A percentile compares a stretch with the other conserved stretches of the same genome.
These are phyloP conservation scores for Solioccasus polychromus DNA, from an alignment of 768 basidiomycete species.

Conservation along the genomic window DNA sequence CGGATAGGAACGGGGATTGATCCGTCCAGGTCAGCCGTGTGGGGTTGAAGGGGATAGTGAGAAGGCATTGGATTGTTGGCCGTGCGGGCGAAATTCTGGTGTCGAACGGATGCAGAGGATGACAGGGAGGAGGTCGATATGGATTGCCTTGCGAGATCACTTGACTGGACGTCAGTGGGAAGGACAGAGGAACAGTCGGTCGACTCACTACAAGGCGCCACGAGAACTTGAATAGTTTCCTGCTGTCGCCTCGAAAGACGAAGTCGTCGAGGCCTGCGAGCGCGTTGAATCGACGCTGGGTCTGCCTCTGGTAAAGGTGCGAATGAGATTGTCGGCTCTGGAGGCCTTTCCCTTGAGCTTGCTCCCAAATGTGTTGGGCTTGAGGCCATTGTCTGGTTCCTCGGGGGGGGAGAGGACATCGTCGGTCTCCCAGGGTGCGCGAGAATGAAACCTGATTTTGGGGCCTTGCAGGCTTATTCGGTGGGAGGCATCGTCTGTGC, in stretches of 20 bases:
- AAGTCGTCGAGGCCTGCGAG: conserved; percentile 49
- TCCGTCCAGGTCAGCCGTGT: conserved; percentile 11
- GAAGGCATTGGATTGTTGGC: conserved; percentile 7
- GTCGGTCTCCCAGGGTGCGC: conserved; percentile 77
- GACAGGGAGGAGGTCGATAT: conserved; percentile 54
- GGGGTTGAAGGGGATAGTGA: conserved; percentile 6
- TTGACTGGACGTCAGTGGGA: conserved; percentile 24
- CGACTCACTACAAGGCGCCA: conserved; percentile 58
- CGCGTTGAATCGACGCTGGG: conserved; percentile 65
- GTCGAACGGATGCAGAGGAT: conserved; percentile 25
- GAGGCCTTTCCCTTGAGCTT: conserved; percentile 29
- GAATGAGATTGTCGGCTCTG: conserved; percentile 39
- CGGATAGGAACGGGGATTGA: background rate
- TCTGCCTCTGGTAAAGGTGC: conserved; percentile 47
- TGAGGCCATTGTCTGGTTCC: conserved; percentile 40
- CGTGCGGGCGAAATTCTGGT: conserved; percentile 41
- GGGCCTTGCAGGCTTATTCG: conserved; percentile 78
- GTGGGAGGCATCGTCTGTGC: conserved; percentile 43
- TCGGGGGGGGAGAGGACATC: conserved; percentile 45
- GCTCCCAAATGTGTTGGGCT: conserved; percentile 29
- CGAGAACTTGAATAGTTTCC: conserved; percentile 49
- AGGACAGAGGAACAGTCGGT: background rate
- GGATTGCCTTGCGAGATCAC: conserved; percentile 60
- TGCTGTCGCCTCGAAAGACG: conserved; percentile 57
- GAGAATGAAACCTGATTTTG: conserved; percentile 78